Evolutionary conservation across 2,329 filamentous ascomycete genomes (phyloP), one percentile per base, ranked within the genome.

Genomic region (Ustilaginoidea virens): DNA sequence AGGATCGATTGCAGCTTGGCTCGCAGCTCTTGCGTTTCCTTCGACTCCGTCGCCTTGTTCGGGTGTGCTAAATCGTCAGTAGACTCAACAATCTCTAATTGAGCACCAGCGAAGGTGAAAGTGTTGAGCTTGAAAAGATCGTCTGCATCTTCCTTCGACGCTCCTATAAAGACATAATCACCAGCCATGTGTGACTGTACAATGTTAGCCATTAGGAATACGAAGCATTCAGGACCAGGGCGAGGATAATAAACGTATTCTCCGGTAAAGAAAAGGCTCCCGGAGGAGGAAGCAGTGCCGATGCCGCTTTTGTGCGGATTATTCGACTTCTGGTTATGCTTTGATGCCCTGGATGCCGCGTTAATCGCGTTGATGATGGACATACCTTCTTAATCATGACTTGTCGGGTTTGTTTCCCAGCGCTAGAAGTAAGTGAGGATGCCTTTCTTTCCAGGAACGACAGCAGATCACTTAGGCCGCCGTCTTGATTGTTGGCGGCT

Each of bases 351-450:
- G 32, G 23, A 32, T 23, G 33, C 38, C 21, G 26, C 33, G 46
- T 53, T 45, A 21, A 33, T 38, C 21, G 26, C 33, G 46, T 53
- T 45, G 47, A 48, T 43, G 39, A 39, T 36, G 30, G 52, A 79
- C 76, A 71, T 80, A 85, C 80, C 74, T 82, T 81, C 58, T 71
- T 74, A 38, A 86, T 74, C 48, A 64, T 72, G 42, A 80, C 60
- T 40, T 60, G 58, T 44, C 66, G 61, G 44, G 56, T 46, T 47
- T 44, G 41, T 26, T 35, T 42, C 34, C 46, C 43, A 16, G 60
- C 60, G 35, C 58, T 57, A 19, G 61, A 61, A 34, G 58, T 57
- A 42, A 71, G 59, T 38, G 61, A 55, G 31, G 64, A 63, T 26
- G 77, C 67, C 51, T 82, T 82, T 43, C 74, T 70, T 53, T 83